A percentile compares a stretch with the other conserved stretches of the same genome.
phyloP scores from a whole-genome alignment of 2,329 filamentous ascomycete genomes.

The Mycosphaerelloides madeirae region DNA sequence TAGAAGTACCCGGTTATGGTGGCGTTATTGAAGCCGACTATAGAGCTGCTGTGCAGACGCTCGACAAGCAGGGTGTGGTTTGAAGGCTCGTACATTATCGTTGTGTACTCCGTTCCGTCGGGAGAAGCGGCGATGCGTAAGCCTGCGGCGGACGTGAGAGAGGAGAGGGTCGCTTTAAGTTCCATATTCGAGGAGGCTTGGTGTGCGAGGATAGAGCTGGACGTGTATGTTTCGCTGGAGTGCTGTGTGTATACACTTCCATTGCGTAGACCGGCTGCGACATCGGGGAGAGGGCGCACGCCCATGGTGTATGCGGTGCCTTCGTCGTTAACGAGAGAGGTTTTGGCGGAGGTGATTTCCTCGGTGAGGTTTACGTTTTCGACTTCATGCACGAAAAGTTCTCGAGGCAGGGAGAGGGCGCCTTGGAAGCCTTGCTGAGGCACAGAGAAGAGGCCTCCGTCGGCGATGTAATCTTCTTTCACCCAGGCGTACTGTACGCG shows the following conservation, averaged over 20 bases:
- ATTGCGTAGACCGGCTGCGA: conserved; percentile 38
- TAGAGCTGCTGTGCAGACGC: conserved; percentile 39
- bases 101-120: conserved; percentile 41
- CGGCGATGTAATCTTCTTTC: conserved; percentile 39
- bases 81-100: conserved; percentile 43
- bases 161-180: conserved; percentile 35
- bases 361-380: conserved; percentile 33
- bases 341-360: conserved; percentile 21
- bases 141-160: conserved; percentile 38
- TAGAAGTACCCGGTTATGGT: conserved; percentile 45
- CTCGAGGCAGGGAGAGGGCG: conserved; percentile 40
- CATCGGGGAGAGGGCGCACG: conserved; percentile 41
- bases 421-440: conserved; percentile 44
- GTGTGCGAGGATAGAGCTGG: conserved; percentile 26
- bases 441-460: conserved; percentile 36
- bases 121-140: conserved; percentile 42
- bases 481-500: conserved; percentile 47
- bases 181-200: conserved; percentile 38
- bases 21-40: conserved; percentile 40
- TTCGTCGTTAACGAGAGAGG: conserved; percentile 15
- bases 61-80: conserved; percentile 46
- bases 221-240: conserved; percentile 26
- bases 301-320: conserved; percentile 44
- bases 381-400: conserved; percentile 45
- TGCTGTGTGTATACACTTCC: no score